Evolutionary conservation across 1,139 yeast species (phyloP).

Genomic region (Yamadazyma spencermartinsiae): DNA sequence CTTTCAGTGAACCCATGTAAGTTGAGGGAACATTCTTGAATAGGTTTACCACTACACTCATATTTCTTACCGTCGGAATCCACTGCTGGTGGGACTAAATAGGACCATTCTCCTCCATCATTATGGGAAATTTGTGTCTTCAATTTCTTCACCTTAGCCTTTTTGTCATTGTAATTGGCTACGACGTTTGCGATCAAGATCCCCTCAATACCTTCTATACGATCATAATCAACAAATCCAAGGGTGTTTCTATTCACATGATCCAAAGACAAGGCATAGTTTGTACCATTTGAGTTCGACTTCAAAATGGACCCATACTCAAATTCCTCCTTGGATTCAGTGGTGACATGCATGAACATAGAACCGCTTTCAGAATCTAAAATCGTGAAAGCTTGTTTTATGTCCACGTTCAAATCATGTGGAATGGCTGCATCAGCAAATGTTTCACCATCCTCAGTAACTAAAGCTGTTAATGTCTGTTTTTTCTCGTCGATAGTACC

Average conservation of each 20-base stretch:
- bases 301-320: conserved; percentile 86
- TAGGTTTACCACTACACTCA: conserved; percentile 50
- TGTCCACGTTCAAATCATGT: conserved; percentile 56
- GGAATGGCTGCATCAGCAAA: conserved; percentile 88
- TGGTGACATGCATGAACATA: conserved; percentile 81
- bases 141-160: conserved; percentile 32
- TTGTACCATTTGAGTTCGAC: conserved; percentile 93
- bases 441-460: conserved; percentile 76
- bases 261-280: conserved; percentile 73
- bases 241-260: conserved; percentile 68
- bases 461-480: conserved; percentile 58
- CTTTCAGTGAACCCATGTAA: conserved; percentile 92
- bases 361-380: conserved; percentile 75
- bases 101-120: conserved; percentile 90
- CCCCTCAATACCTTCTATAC: conserved; percentile 86
- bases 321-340: conserved; percentile 45
- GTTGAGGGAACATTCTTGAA: conserved; percentile 72
- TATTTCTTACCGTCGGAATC: conserved; percentile 65
- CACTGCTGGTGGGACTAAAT: conserved; percentile 61
- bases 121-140: conserved; percentile 79
- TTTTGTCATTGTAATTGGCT: conserved; percentile 29
- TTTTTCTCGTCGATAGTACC: conserved; percentile 53
- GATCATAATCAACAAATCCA: conserved; percentile 90
- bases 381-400: conserved; percentile 81
- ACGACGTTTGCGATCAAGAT: conserved; percentile 75